Base-by-base conservation (phyloP, 116 monocot species). In the Trichopus zeylanicus region DNA sequence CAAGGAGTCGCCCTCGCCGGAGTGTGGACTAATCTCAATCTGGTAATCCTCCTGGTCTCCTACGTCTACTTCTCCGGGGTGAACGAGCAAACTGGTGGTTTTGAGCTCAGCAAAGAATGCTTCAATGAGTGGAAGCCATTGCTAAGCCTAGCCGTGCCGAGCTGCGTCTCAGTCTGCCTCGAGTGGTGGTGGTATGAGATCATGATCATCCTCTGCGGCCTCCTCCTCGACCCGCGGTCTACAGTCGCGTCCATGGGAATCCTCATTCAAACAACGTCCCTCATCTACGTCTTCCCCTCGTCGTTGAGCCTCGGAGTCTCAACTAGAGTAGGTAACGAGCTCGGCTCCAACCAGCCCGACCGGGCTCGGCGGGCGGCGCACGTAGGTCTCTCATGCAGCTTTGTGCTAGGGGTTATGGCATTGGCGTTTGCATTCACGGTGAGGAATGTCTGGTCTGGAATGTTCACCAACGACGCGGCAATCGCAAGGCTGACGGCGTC, bases 141-240 rank as follows among this genome's bases (percentile, higher is more conserved):
- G 25, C 37, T 79, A 22, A n/a, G 30, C 49, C 64, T 79, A 3
- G 74, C 74, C 9, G 27, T 74, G 11, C 70, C 74, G 29, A 74
- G 74, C 53, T 79, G 74, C 61, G 19, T 68, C 7, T 79, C 74
- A 24, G 74, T 79, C 13, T 81, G 81, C 56, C 61, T 81, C 26
- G 75, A 81, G 31, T 81, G 81, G 81, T 81, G 81, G 81, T 81
- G 81, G 75, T 81, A 81, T 62, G 81, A 81, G 68, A 71, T 81
- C 48, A 81, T 81, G 81, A 64, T 75, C 31, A 48, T 81, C 18
- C 75, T 81, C 34, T 75, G 81, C 55, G 81, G 81, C 26, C 56
- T 75, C 48, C 75, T 81, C 51, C 34, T 60, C 31, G 52, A 72
- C 59, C 81, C 81, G 6, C 49, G 59, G 23, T 48, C 76, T 16